Conservation (phyloP, 805 yeast genomes). For the Candida wancherniae region DNA sequence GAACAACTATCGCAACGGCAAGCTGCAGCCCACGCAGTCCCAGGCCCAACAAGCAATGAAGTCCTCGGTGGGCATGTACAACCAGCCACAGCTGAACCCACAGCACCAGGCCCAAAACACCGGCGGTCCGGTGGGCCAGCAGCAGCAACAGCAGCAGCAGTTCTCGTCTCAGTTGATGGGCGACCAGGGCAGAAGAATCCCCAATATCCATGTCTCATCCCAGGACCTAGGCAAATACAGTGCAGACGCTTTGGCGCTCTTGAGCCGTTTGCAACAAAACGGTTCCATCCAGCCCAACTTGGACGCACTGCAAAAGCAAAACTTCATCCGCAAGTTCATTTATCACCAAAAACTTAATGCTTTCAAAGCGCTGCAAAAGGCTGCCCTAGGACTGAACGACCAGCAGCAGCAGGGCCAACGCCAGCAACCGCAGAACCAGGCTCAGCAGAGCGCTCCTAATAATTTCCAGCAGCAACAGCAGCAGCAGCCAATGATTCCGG, state of each 20-base stretch:
- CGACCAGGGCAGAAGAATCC: slow-evolving; percentile 7
- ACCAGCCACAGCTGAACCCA: slow-evolving; percentile 12
- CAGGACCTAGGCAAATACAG: slow-evolving; percentile 37
- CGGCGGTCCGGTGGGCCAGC: slow-evolving; percentile 1
- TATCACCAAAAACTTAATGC: slow-evolving; percentile 32
- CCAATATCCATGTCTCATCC: slow-evolving; percentile 14
- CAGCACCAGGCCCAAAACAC: slow-evolving; percentile 5
- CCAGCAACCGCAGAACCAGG: slow-evolving; percentile 10
- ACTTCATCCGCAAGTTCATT: slow-evolving; percentile 35
- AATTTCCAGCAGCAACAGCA: slow-evolving; percentile 11
- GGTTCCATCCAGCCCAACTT: slow-evolving; percentile 31
- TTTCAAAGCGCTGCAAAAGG: slow-evolving; percentile 24
- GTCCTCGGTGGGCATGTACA: slow-evolving; percentile 5
- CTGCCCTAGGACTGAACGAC: slow-evolving; percentile 6
- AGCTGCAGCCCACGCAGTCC: slow-evolving; percentile 4
- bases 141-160: slow-evolving; percentile 14
- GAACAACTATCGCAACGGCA: slow-evolving; percentile 2
- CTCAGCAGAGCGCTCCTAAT: neutral
- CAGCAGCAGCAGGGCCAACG: slow-evolving; percentile 6
- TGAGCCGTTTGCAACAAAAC: slow-evolving; percentile 32
- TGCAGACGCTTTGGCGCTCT: slow-evolving; percentile 37
- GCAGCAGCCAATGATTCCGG: slow-evolving; percentile 4
- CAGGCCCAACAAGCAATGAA: slow-evolving; percentile 7
- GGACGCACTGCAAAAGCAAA: slow-evolving; percentile 35
- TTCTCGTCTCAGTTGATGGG: slow-evolving; percentile 1